Evolutionary conservation across 441 rosid species (phyloP), one percentile per base, ranked within the genome.

Genomic region (Erodium moschatum): DNA sequence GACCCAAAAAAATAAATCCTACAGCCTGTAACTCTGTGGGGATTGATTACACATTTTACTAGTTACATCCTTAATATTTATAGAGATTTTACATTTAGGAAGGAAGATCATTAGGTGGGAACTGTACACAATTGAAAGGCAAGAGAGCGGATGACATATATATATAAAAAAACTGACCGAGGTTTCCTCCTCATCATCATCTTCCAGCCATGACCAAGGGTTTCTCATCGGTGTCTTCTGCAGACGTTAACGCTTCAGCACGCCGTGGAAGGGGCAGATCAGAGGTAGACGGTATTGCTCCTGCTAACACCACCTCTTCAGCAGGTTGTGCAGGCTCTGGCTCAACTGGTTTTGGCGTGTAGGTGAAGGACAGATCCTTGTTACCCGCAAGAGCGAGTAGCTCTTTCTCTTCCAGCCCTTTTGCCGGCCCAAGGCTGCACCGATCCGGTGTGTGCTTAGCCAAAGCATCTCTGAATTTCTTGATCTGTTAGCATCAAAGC

Each of bases 361-460:
- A 84, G 63, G 72, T 82, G 75, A 93, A 93, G 80, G 82, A 79
- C 10, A 93, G 85, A 44, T 88, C 95, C 79, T 67, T 89, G 80
- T 93, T 93, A 12, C 91, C 86, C 29, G 97, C 86, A 69, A 90
- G 84, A 11, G 97, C 98, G 64, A 83, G 67, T 7, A 93, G 96
- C 80, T 90, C 97, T 75, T 87, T 86, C 75, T 93, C 96, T 76
- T 90, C 98, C 61, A 93, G 80, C 44, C 98, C 98, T 77, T 88
- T 87, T 4, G 90, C 74, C 4, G 89, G 90, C 19, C 82, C 87
- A 0, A 93, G 87, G 81, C 97, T 91, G 79, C 95, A 89, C 50
- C 91, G 73, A 38, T 86, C 95, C 0, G 93, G 87, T 0, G 74
- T 66, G 78, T 93, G 88, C 89, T 86, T 93, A 15, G 86, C 95